Percentiles rank a stretch among this genome's conserved stretches.
phyloP scores from a whole-genome alignment of 495 filamentous ascomycete genomes.

The Oidiodendron maius region DNA sequence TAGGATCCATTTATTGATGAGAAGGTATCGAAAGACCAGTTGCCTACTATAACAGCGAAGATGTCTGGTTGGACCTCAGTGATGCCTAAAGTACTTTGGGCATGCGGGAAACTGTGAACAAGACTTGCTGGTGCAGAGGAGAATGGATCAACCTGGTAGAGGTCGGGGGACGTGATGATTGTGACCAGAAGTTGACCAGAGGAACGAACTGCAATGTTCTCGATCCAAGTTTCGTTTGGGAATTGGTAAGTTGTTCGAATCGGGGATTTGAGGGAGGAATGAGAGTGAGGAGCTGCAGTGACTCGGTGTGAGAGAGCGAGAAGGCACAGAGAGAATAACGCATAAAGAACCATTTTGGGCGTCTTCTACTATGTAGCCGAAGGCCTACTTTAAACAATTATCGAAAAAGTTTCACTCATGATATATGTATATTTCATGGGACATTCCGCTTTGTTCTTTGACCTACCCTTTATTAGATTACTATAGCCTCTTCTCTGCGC shows the following conservation, averaged over 20 bases:
- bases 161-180: slow-evolving; percentile 28
- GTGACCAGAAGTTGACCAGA: slow-evolving; percentile 33
- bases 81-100: slow-evolving; percentile 35
- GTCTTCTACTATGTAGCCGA: no score
- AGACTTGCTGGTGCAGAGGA: slow-evolving; percentile 8
- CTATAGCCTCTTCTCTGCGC: no score
- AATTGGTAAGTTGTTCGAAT: slow-evolving; percentile 4
- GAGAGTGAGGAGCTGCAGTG: not conserved
- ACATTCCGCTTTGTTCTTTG: no score
- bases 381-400: no score
- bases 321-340: no score
- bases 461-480: no score
- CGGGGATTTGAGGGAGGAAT: not conserved
- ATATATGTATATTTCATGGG: no score
- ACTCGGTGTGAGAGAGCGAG: no score
- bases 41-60: slow-evolving; percentile 35
- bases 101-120: slow-evolving; percentile 30
- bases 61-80: slow-evolving; percentile 34
- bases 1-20: slow-evolving; percentile 28
- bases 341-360: no score
- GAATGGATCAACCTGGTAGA: slow-evolving; percentile 34
- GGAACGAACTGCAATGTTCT: slow-evolving; percentile 31
- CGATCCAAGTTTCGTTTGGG: slow-evolving; percentile 29
- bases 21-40: slow-evolving; percentile 28
- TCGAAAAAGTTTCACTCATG: no score